Percentiles rank a stretch among this genome's conserved stretches.
Evolutionary conservation across 1,139 yeast genomes (phyloP).

Genomic region (Magnusiomyces magnusii): DNA sequence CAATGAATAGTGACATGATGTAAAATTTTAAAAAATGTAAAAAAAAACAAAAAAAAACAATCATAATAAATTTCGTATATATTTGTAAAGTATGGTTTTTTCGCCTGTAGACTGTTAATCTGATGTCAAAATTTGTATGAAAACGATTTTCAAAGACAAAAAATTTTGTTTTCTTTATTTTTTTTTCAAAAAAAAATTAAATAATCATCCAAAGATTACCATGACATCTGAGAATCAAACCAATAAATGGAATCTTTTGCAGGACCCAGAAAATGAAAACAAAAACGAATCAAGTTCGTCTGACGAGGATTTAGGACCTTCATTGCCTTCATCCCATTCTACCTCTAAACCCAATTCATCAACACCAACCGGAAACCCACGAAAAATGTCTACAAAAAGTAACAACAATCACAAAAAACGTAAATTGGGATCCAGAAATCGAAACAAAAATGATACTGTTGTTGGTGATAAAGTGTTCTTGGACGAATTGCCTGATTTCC

Average conservation of each 20-base stretch:
- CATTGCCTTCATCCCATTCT: not conserved
- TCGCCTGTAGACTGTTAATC: not conserved
- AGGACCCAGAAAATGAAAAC: not conserved
- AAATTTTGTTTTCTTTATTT: no score
- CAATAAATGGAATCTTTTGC: not conserved
- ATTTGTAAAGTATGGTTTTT: no score
- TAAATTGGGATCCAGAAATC: no score
- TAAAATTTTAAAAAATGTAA: not conserved
- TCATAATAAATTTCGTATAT: not conserved
- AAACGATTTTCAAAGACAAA: no score
- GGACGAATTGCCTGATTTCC: conserved; percentile 22
- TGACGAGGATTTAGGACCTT: conserved; percentile 1
- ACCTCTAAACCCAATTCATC: not conserved
- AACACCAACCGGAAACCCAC: not conserved
- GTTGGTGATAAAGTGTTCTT: not conserved
- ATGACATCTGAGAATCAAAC: no score
- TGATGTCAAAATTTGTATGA: no score
- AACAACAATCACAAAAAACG: no score
- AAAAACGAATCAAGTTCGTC: not conserved
- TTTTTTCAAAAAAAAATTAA: no score
- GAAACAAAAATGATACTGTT: no score
- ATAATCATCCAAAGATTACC: no score
- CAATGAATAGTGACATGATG: not conserved
- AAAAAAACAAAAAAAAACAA: no score
- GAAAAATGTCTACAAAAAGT: not conserved